Percentiles rank a stretch among this genome's conserved stretches.
These are phyloP conservation scores for Forsythia viridissima DNA, from an alignment of 257 asterid species.

Conservation along the genomic window DNA sequence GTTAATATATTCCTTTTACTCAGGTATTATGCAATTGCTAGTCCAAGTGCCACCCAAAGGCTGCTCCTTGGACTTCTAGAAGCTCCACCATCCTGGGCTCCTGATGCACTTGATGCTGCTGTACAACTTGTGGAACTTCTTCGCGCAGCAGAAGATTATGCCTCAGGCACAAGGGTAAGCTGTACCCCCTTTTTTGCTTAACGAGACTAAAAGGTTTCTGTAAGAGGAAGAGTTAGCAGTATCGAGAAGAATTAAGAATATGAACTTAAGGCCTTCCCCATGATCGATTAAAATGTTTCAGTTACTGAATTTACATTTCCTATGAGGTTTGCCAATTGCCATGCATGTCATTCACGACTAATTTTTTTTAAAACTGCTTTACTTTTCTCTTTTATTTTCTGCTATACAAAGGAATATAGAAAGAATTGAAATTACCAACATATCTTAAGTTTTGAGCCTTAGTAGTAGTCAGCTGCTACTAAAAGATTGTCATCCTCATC, in stretches of 20 bases:
- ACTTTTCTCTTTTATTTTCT: too few species aligned
- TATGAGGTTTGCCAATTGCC: neutral
- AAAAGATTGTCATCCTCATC: too few species aligned
- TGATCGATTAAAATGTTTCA: neutral
- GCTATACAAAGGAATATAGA: too few species aligned
- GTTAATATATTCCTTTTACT: conserved; percentile 31
- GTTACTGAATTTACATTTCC: neutral
- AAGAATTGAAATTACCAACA: too few species aligned
- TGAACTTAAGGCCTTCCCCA: conserved; percentile 3
- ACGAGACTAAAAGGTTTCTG: neutral
- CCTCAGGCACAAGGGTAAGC: conserved; percentile 86
- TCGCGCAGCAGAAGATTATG: conserved; percentile 98
- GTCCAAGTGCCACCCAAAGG: conserved; percentile 99
- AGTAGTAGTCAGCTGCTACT: too few species aligned
- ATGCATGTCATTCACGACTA: neutral
- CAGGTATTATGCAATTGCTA: conserved; percentile 96
- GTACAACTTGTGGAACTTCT: conserved; percentile 98
- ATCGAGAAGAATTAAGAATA: neutral
- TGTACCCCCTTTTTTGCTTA: neutral
- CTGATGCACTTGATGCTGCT: conserved; percentile 99
- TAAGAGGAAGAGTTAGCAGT: neutral
- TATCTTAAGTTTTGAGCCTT: too few species aligned
- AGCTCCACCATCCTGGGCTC: conserved; percentile 99
- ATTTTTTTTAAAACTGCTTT: neutral
- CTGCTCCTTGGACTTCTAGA: conserved; percentile 96